phyloP scores from a whole-genome alignment of 2,329 filamentous ascomycete genomes.

The Oidium heveae region DNA sequence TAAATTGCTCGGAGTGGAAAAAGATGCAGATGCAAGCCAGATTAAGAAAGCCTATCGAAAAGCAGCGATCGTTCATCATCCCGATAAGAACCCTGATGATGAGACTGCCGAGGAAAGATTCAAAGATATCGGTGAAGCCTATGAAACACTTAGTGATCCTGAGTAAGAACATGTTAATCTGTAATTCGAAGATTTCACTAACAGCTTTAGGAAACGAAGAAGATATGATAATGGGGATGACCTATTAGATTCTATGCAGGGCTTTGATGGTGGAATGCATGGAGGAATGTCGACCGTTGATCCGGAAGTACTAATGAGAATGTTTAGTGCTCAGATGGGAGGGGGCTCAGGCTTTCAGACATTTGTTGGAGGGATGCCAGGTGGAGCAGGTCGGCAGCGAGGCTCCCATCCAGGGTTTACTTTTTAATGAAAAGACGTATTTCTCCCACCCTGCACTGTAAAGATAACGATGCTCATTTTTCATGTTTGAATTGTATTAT shows the following conservation, averaged over 20 bases:
- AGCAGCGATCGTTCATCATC: slow-evolving; percentile 79
- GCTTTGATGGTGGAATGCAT: slow-evolving; percentile 30
- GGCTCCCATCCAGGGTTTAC: slow-evolving; percentile 22
- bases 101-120: slow-evolving; percentile 68
- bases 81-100: slow-evolving; percentile 89
- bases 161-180: slow-evolving; percentile 33
- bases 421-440: slow-evolving; percentile 23
- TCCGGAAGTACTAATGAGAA: slow-evolving; percentile 15
- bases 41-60: slow-evolving; percentile 97
- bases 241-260: slow-evolving; percentile 61
- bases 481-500: no score
- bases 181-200: slow-evolving; percentile 12
- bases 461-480: background rate
- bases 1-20: slow-evolving; percentile 76
- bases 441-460: background rate
- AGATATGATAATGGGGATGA: slow-evolving; percentile 86
- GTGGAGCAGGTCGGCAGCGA: slow-evolving; percentile 9
- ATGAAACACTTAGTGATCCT: slow-evolving; percentile 83
- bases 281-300: slow-evolving; percentile 17
- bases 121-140: slow-evolving; percentile 94
- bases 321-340: slow-evolving; percentile 15
- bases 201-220: slow-evolving; percentile 45
- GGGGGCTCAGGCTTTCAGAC: slow-evolving; percentile 21
- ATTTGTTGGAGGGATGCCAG: slow-evolving; percentile 22
- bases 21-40: slow-evolving; percentile 57